Conservation (phyloP, 495 filamentous ascomycete genomes). For the Symbiotaphrina buchneri region DNA sequence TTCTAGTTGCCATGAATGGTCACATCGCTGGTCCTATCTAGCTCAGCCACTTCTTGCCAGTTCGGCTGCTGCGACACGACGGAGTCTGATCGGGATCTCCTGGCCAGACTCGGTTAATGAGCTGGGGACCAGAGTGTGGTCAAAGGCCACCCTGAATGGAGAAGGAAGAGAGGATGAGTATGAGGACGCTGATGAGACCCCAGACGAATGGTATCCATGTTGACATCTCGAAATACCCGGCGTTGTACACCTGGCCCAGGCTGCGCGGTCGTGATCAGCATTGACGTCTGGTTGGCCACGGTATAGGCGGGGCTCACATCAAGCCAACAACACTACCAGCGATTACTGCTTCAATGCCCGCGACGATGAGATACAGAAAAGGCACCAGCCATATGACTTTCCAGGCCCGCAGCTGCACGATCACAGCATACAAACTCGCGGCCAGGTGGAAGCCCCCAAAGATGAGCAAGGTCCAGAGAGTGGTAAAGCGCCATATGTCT, state of each 20-base stretch:
- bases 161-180: slow-evolving; percentile 85
- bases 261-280: slow-evolving; percentile 17
- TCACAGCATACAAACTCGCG: slow-evolving; percentile 48
- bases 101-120: too few relatives aligned
- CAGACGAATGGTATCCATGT: slow-evolving; percentile 95
- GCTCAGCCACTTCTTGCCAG: too few relatives aligned
- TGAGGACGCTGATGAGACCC: slow-evolving; percentile 72
- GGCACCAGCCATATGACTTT: slow-evolving; percentile 59
- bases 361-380: slow-evolving; percentile 48
- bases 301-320: slow-evolving; percentile 36
- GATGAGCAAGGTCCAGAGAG: slow-evolving; percentile 67
- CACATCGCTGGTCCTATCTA: too few relatives aligned
- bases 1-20: too few relatives aligned
- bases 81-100: too few relatives aligned
- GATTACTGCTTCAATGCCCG: slow-evolving; percentile 58
- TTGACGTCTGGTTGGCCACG: background rate
- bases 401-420: slow-evolving; percentile 48
- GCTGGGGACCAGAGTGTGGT: slow-evolving; percentile 8
- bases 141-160: slow-evolving; percentile 85
- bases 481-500: slow-evolving; percentile 84
- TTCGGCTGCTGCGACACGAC: too few relatives aligned
- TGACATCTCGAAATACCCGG: slow-evolving; percentile 81
- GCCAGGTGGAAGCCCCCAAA: slow-evolving; percentile 42
- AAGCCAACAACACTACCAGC: slow-evolving; percentile 78
- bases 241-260: slow-evolving; percentile 67